Conservation (phyloP, 2,329 filamentous ascomycete genomes). For the Diplodia corticola region DNA sequence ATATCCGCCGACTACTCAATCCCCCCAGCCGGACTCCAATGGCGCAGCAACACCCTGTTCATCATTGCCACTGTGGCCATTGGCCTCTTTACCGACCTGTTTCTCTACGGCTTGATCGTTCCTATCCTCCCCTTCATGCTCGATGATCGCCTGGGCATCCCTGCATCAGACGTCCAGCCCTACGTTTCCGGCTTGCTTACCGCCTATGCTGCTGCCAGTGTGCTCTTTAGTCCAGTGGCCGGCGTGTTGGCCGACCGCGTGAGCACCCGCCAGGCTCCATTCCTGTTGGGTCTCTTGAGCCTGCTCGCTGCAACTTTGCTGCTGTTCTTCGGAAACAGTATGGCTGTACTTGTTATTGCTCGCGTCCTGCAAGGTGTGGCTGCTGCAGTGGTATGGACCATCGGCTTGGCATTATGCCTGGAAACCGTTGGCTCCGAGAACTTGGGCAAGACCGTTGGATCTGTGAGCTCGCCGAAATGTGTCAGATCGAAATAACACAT, state of each 20-base stretch:
- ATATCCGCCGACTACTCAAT: conserved; percentile 4
- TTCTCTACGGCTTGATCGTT: conserved; percentile 61
- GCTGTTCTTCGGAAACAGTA: conserved; percentile 52
- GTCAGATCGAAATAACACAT: neutral
- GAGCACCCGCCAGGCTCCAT: conserved; percentile 57
- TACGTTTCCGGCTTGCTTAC: conserved; percentile 57
- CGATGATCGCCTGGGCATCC: conserved; percentile 51
- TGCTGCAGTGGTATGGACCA: conserved; percentile 61
- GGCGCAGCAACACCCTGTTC: conserved; percentile 60
- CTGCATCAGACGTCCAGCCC: conserved; percentile 52
- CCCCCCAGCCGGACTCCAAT: conserved; percentile 42
- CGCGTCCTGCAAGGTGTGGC: conserved; percentile 60
- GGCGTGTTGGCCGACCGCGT: conserved; percentile 57
- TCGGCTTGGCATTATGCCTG: conserved; percentile 58
- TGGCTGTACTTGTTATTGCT: conserved; percentile 53
- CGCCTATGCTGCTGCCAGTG: conserved; percentile 55
- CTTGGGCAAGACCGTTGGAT: conserved; percentile 62
- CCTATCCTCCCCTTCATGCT: conserved; percentile 61
- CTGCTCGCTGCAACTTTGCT: conserved; percentile 57
- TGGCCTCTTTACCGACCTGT: conserved; percentile 59
- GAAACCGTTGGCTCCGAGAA: conserved; percentile 60
- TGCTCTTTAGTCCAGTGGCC: conserved; percentile 53
- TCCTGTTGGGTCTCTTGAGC: conserved; percentile 57
- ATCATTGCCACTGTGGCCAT: conserved; percentile 59
- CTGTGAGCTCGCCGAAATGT: conserved; percentile 37